Percentiles rank a stretch among this genome's conserved stretches.
Evolutionary conservation across 2,329 filamentous ascomycete genomes (phyloP).

Genomic region (Cordyceps pruinosa): DNA sequence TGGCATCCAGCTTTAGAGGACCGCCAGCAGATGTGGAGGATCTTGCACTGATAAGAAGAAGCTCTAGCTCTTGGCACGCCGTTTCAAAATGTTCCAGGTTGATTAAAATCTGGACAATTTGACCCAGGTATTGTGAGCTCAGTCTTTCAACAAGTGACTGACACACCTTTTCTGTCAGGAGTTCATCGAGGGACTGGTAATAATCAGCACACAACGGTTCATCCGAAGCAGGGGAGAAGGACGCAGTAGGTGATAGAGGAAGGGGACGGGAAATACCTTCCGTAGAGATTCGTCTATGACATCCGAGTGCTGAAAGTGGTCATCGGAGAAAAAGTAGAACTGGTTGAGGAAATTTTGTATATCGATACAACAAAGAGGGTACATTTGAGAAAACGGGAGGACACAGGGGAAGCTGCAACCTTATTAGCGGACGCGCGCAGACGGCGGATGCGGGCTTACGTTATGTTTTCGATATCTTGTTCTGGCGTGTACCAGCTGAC

Average conservation of each 20-base stretch:
- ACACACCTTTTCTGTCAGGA: slow-evolving; percentile 90
- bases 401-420: slow-evolving; percentile 74
- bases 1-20: slow-evolving; percentile 72
- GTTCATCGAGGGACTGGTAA: slow-evolving; percentile 74
- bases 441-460: slow-evolving; percentile 39
- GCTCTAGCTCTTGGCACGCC: slow-evolving; percentile 83
- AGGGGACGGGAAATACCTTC: slow-evolving; percentile 42
- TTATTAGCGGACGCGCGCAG: not conserved
- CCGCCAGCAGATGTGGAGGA: slow-evolving; percentile 76
- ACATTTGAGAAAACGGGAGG: slow-evolving; percentile 98
- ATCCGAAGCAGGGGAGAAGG: not conserved
- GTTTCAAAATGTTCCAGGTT: slow-evolving; percentile 96
- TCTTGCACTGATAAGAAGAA: slow-evolving; percentile 74
- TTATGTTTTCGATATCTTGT: slow-evolving; percentile 65
- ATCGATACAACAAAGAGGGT: slow-evolving; percentile 94
- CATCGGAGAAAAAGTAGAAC: slow-evolving; percentile 95
- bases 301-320: slow-evolving; percentile 85
- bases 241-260: not conserved
- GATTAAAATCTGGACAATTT: slow-evolving; percentile 97
- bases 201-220: not conserved
- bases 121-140: slow-evolving; percentile 86
- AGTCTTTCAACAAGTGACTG: slow-evolving; percentile 81
- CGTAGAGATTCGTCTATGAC: slow-evolving; percentile 88
- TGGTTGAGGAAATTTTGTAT: slow-evolving; percentile 97
- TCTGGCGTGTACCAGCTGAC: slow-evolving; percentile 95